Evolutionary conservation across 2,329 filamentous ascomycete genomes (phyloP).

Genomic region (Fusarium armeniacum): DNA sequence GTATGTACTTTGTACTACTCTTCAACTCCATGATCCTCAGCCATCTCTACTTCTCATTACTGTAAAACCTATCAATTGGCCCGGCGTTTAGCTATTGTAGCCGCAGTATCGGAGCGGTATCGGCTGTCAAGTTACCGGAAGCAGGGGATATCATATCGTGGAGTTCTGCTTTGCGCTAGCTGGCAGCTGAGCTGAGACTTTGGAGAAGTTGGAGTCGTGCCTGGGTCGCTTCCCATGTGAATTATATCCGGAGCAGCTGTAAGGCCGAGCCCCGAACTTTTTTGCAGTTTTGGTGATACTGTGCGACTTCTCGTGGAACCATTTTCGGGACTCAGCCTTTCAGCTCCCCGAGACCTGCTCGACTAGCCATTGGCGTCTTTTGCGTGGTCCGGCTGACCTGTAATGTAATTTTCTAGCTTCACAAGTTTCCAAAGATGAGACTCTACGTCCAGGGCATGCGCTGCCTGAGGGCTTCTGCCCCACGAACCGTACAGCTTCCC

Average conservation of each 20-base stretch:
- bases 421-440: conserved; percentile 43
- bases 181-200: conserved; percentile 17
- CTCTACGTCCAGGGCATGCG: conserved; percentile 47
- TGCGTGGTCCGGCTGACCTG: conserved; percentile 24
- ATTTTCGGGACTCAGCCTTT: conserved; percentile 6
- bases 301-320: conserved; percentile 14
- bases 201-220: conserved; percentile 25
- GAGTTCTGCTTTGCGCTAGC: conserved; percentile 24
- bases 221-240: not conserved
- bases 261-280: conserved; percentile 42
- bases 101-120: conserved; percentile 37
- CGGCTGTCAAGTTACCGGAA: conserved; percentile 28
- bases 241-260: conserved; percentile 39
- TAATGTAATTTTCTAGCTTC: conserved; percentile 42
- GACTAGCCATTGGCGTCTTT: conserved; percentile 30
- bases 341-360: conserved; percentile 1
- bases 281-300: conserved; percentile 26
- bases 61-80: conserved; percentile 24
- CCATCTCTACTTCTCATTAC: conserved; percentile 11
- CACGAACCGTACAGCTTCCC: conserved; percentile 44
- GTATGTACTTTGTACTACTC: conserved; percentile 15
- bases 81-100: conserved; percentile 31
- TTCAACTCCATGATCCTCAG: conserved; percentile 35
- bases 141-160: conserved; percentile 26
- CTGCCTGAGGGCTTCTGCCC: conserved; percentile 49